Conservation (phyloP, 139 green algal species). For the Mesotaenium endlicherianum region DNA sequence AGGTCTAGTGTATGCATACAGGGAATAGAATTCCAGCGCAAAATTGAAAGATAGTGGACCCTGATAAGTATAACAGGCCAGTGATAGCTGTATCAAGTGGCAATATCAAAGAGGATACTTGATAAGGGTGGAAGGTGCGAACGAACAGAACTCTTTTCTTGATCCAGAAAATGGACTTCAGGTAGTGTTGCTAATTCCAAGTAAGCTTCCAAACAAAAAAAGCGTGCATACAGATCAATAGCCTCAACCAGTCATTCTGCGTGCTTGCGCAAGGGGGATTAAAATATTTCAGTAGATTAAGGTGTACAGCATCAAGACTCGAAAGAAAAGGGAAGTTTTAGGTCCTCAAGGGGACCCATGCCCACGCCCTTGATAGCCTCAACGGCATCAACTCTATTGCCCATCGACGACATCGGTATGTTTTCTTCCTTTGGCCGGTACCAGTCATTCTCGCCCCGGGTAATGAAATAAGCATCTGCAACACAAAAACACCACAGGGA, state of each 20-base stretch:
- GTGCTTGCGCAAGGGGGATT: background rate
- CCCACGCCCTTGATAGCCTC: constrained; percentile 7
- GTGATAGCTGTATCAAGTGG: too few species aligned
- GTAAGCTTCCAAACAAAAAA: background rate
- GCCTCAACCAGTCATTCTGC: background rate
- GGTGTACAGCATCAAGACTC: constrained; percentile 15
- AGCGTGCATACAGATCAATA: background rate
- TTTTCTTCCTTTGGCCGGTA: constrained; percentile 12
- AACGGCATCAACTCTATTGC: background rate
- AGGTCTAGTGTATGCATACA: too few species aligned
- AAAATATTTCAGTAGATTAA: background rate
- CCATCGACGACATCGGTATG: background rate
- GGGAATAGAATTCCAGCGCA: too few species aligned
- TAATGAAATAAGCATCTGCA: constrained; percentile 39
- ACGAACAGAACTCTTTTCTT: background rate
- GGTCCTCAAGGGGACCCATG: background rate
- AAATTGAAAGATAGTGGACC: too few species aligned
- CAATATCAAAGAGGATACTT: too few species aligned
- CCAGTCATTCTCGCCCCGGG: constrained; percentile 12
- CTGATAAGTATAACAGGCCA: too few species aligned
- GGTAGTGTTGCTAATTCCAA: background rate
- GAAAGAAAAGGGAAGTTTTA: constrained; percentile 44
- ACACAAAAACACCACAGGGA: background rate
- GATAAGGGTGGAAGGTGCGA: too few species aligned
- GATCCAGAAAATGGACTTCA: background rate